Evolutionary conservation across 1,284 basidiomycete genomes (phyloP).

Genomic region (Tylopilus sp.): DNA sequence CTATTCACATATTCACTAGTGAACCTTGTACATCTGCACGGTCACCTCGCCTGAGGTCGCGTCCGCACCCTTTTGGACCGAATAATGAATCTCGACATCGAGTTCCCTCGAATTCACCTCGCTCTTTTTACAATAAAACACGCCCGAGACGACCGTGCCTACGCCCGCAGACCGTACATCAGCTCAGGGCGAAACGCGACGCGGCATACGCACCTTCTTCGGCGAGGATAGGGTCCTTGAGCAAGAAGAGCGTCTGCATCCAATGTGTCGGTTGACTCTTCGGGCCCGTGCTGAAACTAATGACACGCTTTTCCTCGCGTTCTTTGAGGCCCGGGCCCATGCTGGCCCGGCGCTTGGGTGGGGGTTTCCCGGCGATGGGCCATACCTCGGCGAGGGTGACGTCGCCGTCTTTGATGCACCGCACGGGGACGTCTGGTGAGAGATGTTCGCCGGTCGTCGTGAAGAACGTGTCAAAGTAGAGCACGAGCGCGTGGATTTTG

Average conservation of each 20-base stretch:
- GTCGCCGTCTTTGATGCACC: slow-evolving; percentile 56
- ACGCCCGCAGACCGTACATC: not conserved
- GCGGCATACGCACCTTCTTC: slow-evolving; percentile 57
- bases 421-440: slow-evolving; percentile 49
- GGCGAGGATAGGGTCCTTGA: slow-evolving; percentile 76
- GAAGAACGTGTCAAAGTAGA: slow-evolving; percentile 97
- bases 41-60: slow-evolving; percentile 40
- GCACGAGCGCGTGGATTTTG: slow-evolving; percentile 78
- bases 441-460: slow-evolving; percentile 58
- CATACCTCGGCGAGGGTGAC: slow-evolving; percentile 71
- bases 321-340: slow-evolving; percentile 32
- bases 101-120: slow-evolving; percentile 83
- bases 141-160: slow-evolving; percentile 81
- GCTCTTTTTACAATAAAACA: slow-evolving; percentile 83
- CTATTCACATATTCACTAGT: slow-evolving; percentile 37
- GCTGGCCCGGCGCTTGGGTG: slow-evolving; percentile 53
- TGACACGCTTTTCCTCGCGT: slow-evolving; percentile 51
- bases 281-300: slow-evolving; percentile 92
- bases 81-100: slow-evolving; percentile 90
- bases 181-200: not conserved
- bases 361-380: slow-evolving; percentile 64
- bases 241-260: slow-evolving; percentile 93
- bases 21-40: slow-evolving; percentile 80
- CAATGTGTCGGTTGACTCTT: slow-evolving; percentile 90
- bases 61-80: slow-evolving; percentile 43